Evolutionary conservation across 345 rosid genomes (phyloP), one percentile per base, ranked within the genome.

Genomic region (Cardamine occulta): DNA sequence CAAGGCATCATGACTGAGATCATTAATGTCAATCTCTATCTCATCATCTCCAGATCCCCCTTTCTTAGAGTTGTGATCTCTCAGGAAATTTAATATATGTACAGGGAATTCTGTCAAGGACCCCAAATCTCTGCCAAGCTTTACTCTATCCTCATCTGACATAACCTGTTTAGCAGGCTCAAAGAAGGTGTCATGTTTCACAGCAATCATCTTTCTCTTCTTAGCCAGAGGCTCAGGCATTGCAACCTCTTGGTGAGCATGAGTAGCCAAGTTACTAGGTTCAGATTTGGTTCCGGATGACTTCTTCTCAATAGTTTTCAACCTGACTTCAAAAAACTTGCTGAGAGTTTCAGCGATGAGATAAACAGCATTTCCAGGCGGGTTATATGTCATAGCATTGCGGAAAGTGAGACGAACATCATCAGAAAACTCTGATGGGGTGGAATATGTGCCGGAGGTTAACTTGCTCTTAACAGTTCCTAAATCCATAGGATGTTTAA

Each of bases 361-460:
- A 65, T 89, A 88, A 77, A 88, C 98, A 83, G 84, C 85, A 81
- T 93, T 97, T 29, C 93, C 98, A 53, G 83, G 72, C 0, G 98
- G 96, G 72, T 93, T 93, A 76, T 93, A 93, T 12, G 79, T 89
- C 98, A 91, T 82, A 10, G 97, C 98, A 72, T 93, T 93, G 58
- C 42, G 80, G 78, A 93, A 93, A 39, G 98, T 93, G 82, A 91
- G 97, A 83, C 97, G 90, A 58, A 91, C 98, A 86, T 93, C 93
- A 80, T 88, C 97, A 15, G 97, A 92, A 79, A 93, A 93, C 77
- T 91, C 90, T 59, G 85, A 87, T 0, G 95, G 93, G 0, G 79
- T 76, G 79, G 89, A 86, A 82, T 89, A 91, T 79, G 86, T 80
- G 77, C 88, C 90, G 56, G 85, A 83, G 77, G 58, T 85, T 60